A percentile compares a stretch with the other conserved stretches of the same genome.
phyloP scores from a whole-genome alignment of 192 early-diverging fungal genomes.

The Backusella mclennaniae region DNA sequence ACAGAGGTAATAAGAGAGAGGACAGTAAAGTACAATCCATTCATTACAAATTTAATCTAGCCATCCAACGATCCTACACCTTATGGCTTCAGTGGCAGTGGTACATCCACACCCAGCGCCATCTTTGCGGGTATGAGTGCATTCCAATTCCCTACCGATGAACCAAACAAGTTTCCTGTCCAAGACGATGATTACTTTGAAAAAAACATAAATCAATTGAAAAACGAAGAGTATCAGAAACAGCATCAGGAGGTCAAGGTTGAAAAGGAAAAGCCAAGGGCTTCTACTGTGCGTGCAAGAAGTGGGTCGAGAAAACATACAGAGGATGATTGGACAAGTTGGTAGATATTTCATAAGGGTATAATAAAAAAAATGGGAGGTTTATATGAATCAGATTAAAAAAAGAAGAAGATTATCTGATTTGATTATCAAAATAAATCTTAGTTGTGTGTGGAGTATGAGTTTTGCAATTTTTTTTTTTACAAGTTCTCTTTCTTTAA shows the following conservation, averaged over 20 bases:
- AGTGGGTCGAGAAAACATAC: not conserved
- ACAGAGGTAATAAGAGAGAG: slow-evolving; percentile 43
- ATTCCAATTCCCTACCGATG: not conserved
- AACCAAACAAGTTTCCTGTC: not conserved
- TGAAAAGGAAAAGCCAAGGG: not conserved
- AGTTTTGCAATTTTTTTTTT: not conserved
- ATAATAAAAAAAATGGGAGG: too few relatives aligned
- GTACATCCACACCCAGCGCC: not conserved
- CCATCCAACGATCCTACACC: not conserved
- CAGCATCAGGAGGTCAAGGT: not conserved
- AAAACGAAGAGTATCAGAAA: not conserved
- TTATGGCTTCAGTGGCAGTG: not conserved
- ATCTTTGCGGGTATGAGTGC: not conserved
- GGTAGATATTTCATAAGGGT: too few relatives aligned
- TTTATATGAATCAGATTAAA: not conserved
- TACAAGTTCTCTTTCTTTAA: not conserved
- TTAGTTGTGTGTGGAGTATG: not conserved
- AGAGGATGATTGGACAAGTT: not conserved
- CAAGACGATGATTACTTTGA: not conserved
- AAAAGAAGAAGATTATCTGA: not conserved
- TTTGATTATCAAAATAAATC: not conserved
- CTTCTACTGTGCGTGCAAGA: not conserved
- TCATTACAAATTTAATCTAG: not conserved
- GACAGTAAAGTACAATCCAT: not conserved
- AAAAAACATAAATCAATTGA: not conserved